Evolutionary conservation across 805 yeast genomes (phyloP), one percentile per base, ranked within the genome.

Genomic region (Sugiyamaella chiloensis): DNA sequence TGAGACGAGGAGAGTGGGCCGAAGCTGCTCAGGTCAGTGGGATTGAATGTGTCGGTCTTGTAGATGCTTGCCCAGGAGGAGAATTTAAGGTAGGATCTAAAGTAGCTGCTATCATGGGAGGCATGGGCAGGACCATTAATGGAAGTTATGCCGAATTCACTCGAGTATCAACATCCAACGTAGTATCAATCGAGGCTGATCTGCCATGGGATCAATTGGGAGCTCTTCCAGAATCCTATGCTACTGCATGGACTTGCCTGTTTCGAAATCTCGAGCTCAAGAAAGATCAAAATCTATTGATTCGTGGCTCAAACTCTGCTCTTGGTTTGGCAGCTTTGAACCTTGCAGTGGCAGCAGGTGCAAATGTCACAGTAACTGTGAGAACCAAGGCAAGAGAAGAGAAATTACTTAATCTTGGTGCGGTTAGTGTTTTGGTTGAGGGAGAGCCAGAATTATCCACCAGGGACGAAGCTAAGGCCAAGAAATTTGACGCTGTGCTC

Each of bases 41-140:
- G 29, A 27, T 46, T 46, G 49, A 46, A 27, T 46, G 49, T 24
- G 45, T 40, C n/a, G 49, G 49, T 4, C n/a, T 46, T n/a, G 49
- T 46, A 21, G 40, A 29, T 21, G 27, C 39, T 9, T 46, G 49
- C 19, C 49, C 49, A 4, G 46, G 49, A 5, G 49, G 49, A 5
- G 49, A 46, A 24, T 46, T 46, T 30, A 14, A 40, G 16, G 40
- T 31, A 5, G 49, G 49, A 17, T 5, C 17, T 5, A 16, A 14
- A 11, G 49, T 46, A 4, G 45, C 45, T 6, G 44, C 45, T 11
- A 5, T 46, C n/a, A 46, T 46, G 49, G 49, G 49, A 8, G 49
- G 49, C 7, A 21, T 46, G 41, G 49, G 49, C 12, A 14, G 49
- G 24, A 40, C 39, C 9, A 29, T 40, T 17, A 16, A 9, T n/a